Base-by-base conservation (phyloP, 257 asterid species). In the Verbena officinalis region DNA sequence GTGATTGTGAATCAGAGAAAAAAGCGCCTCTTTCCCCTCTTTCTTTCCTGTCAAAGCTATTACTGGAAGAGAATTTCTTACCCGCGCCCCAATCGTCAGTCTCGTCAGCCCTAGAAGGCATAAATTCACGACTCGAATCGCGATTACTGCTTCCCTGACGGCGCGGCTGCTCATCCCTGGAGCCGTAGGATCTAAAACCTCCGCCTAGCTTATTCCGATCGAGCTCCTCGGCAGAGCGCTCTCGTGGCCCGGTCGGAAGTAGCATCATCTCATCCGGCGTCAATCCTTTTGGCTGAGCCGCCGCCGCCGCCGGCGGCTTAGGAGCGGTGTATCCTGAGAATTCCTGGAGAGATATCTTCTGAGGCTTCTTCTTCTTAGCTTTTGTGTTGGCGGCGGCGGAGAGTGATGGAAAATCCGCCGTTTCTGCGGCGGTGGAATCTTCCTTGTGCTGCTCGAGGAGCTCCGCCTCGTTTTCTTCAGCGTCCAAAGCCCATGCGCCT, bases 211-310 rank as follows among this genome's bases (percentile, higher is more conserved):
- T 67, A 16, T 61, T 48, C 22, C 77, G 77, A 23, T 81, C 93
- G n/a, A 83, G 83, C 68, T 85, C 94, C 70, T 88, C 96, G 0
- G 89, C 78, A 8, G 94, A 52, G 11, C 91, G 84, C 68, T 83
- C 67, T 3, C 90, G 82, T 3, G 96, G 96, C 1, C 83, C 89
- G 54, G 94, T 88, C 0, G 96, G 96, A 4, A 88, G 89, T n/a
- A 33, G 12, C 59, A 65, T 0, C 19, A 72, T 60, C 42, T 87
- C 93, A 12, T 75, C 85, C 2, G 62, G 73, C 0, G 87, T 84
- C 30, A 75, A 75, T 2, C 86, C 79, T 57, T 65, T 74, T 0
- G 71, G 46, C 69, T 72, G 78, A 11, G 60, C 55, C 23, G 67
- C 63, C 23, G 67, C 17, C 6, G 62, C 8, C 40, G 73, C n/a